Base-by-base conservation (phyloP, 106 monocot species). In the Platanthera guangdongensis region DNA sequence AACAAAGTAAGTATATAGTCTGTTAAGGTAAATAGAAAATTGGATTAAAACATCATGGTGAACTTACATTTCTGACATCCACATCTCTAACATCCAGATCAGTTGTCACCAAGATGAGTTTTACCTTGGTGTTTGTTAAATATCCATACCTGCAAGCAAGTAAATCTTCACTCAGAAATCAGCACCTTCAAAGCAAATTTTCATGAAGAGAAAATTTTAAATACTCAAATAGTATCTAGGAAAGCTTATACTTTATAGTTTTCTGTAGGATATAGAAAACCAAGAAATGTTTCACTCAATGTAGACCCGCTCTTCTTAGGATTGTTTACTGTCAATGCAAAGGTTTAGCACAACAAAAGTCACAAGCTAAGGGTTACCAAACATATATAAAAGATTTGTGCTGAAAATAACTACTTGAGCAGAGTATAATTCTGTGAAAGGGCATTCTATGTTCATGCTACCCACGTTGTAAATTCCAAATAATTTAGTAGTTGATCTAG, bases 121-220 rank as follows among this genome's bases (percentile, higher is more conserved):
- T 97, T 57, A 97, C 93, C 89, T 91, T 97, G 13, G 97, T 91
- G 82, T 91, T 97, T 8, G 97, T 97, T 83, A 97, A 81, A 83
- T 93, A 97, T 47, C 97, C 97, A 83, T 93, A 97, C 52, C 97
- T 97, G 81, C 30, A 82, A 67, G 22, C 6, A 76, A 47, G 18
- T 30, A 50, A 64, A 78, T 59, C 19, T 12, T 3, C 3, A 21
- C 1, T 72, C 52, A 57, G 1, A 21, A 54, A 47, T 45, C 11
- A 52, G 5, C 32, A 51, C 12, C 2, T 13, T 7, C n/a, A 51
- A 72, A 10, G 8, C 13, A 1, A 8, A 50, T 22, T 72, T 72
- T 72, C 10, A 51, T 47, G 15, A 13, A 60, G 60, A 60, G 3
- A 47, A 22, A 4, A 49, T 72, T 72, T 15, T 16, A 51, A 19